A percentile compares a stretch with the other conserved stretches of the same genome.
Evolutionary conservation across 2,329 filamentous ascomycete species (phyloP).

Genomic region (Phoma sp.): DNA sequence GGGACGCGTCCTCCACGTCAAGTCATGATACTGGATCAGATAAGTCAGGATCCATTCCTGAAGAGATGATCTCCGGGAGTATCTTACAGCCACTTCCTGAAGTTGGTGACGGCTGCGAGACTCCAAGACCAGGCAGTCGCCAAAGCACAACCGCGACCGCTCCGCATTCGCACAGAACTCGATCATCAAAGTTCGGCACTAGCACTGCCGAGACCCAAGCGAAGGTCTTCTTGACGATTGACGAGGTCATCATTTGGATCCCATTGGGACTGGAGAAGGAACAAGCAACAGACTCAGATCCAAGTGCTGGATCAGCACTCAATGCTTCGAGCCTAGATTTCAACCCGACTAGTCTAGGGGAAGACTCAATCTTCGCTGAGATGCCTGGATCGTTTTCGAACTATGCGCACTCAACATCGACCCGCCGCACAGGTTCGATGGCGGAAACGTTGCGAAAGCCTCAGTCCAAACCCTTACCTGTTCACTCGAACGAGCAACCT

Average conservation of each 20-base stretch:
- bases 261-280: constrained; percentile 37
- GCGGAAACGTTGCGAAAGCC: constrained; percentile 31
- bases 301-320: constrained; percentile 13
- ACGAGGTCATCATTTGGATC: constrained; percentile 49
- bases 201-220: constrained; percentile 27
- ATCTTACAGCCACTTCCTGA: constrained; percentile 38
- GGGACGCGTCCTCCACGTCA: constrained; percentile 48
- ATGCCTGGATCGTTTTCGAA: constrained; percentile 57
- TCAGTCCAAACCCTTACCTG: constrained; percentile 8
- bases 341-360: constrained; percentile 37
- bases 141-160: constrained; percentile 29
- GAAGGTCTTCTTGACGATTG: constrained; percentile 45
- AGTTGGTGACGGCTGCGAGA: constrained; percentile 47
- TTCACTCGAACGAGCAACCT: constrained; percentile 14
- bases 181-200: constrained; percentile 1
- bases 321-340: constrained; percentile 32
- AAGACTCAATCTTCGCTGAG: constrained; percentile 48
- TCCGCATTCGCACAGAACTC: constrained; percentile 9
- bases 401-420: constrained; percentile 52
- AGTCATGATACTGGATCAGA: constrained; percentile 39
- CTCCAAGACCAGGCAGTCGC: constrained; percentile 46
- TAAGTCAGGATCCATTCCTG: constrained; percentile 34
- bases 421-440: constrained; percentile 33
- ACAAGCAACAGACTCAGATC: constrained; percentile 1
- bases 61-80: constrained; percentile 40